Percentiles rank a stretch among this genome's conserved stretches.
Conservation (phyloP, 352 stramenopile genomes). For the Pythium sukuiense region DNA sequence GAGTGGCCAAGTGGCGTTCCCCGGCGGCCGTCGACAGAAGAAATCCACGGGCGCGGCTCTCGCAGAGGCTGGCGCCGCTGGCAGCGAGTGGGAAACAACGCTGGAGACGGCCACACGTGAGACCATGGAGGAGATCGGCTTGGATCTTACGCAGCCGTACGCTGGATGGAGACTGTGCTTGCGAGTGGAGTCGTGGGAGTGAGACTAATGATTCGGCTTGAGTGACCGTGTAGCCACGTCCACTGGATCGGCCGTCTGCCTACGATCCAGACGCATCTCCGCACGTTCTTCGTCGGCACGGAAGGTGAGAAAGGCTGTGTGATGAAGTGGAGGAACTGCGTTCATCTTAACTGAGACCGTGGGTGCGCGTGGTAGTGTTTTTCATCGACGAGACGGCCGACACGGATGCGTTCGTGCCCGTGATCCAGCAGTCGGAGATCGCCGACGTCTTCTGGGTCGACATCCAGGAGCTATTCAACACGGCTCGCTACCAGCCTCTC, state of each 20-base stretch:
- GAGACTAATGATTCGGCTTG: no score
- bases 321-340: background rate
- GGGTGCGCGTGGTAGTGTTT: slow-evolving; percentile 48
- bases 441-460: slow-evolving; percentile 84
- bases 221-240: slow-evolving; percentile 38
- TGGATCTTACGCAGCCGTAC: slow-evolving; percentile 61
- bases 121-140: slow-evolving; percentile 80
- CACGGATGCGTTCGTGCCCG: slow-evolving; percentile 44
- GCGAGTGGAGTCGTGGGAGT: no score
- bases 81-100: slow-evolving; percentile 59
- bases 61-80: slow-evolving; percentile 30
- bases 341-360: background rate
- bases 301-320: slow-evolving; percentile 38
- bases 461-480: slow-evolving; percentile 71
- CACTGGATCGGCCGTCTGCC: slow-evolving; percentile 67
- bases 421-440: slow-evolving; percentile 69
- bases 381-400: slow-evolving; percentile 57
- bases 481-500: slow-evolving; percentile 52
- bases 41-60: slow-evolving; percentile 37
- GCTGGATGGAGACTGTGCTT: slow-evolving; percentile 14
- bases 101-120: slow-evolving; percentile 73
- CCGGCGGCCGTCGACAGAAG: slow-evolving; percentile 68
- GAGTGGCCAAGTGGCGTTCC: slow-evolving; percentile 84
- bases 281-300: slow-evolving; percentile 62
- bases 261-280: slow-evolving; percentile 60